Conservation (phyloP, 2,329 filamentous ascomycete genomes). For the Thermoascus crustaceus region DNA sequence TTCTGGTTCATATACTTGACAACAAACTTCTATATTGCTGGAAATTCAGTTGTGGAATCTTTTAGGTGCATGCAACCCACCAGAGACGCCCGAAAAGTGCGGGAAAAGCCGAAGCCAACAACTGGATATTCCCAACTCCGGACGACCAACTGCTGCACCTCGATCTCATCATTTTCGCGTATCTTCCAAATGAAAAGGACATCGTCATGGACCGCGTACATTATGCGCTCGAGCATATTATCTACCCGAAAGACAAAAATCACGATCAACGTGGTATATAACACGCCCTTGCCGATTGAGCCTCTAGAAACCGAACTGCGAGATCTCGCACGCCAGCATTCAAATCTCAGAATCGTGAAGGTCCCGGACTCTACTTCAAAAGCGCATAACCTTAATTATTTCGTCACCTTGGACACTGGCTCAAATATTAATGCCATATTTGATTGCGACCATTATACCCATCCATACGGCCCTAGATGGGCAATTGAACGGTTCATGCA, state of each 20-base stretch:
- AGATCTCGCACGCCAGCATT: conserved; percentile 28
- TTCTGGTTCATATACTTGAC: conserved; percentile 39
- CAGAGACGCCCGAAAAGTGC: conserved; percentile 28
- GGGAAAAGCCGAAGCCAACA: conserved; percentile 29
- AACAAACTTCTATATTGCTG: conserved; percentile 37
- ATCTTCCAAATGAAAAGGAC: conserved; percentile 43
- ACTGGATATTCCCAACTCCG: conserved; percentile 35
- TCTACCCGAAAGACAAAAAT: conserved; percentile 40
- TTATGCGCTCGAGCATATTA: conserved; percentile 39
- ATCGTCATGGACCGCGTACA: conserved; percentile 42
- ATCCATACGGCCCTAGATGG: conserved; percentile 42
- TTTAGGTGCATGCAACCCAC: conserved; percentile 32
- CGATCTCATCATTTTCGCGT: conserved; percentile 43
- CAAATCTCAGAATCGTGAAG: conserved; percentile 39
- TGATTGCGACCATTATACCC: conserved; percentile 45
- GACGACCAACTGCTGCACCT: conserved; percentile 34
- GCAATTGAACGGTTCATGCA: conserved; percentile 40
- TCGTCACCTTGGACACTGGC: conserved; percentile 36
- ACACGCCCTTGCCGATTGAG: conserved; percentile 40
- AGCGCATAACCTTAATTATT: conserved; percentile 45
- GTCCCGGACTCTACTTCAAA: conserved; percentile 43
- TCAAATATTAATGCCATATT: conserved; percentile 42
- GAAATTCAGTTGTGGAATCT: conserved; percentile 35
- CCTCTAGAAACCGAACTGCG: conserved; percentile 38
- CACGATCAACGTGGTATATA: conserved; percentile 41